phyloP scores from a whole-genome alignment of 2,329 filamentous ascomycete species.

The Beauveria caledonica region DNA sequence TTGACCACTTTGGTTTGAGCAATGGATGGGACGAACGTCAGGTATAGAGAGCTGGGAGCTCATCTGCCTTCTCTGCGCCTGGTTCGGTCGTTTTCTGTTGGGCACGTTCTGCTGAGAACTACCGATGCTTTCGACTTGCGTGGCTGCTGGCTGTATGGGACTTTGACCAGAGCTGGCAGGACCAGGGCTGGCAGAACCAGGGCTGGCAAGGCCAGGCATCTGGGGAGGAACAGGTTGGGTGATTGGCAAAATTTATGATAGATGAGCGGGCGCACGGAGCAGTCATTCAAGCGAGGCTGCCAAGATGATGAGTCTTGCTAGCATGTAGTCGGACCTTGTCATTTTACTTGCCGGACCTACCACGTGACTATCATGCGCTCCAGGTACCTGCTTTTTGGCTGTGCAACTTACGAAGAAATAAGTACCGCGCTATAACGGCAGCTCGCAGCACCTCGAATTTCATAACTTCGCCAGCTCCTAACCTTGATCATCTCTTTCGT shows the following conservation, averaged over 20 bases:
- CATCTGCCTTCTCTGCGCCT: constrained; percentile 56
- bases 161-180: neutral
- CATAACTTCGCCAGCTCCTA: too few relatives aligned
- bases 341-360: too few relatives aligned
- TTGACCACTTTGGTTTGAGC: constrained; percentile 12
- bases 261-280: constrained; percentile 17
- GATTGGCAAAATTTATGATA: neutral
- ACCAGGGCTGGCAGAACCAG: too few relatives aligned
- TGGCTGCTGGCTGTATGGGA: neutral
- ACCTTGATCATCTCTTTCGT: too few relatives aligned
- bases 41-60: constrained; percentile 50
- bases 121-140: neutral
- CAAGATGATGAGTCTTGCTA: too few relatives aligned
- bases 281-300: constrained; percentile 52
- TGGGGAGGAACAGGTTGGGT: neutral
- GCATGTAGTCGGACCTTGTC: too few relatives aligned
- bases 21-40: constrained; percentile 33
- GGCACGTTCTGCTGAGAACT: constrained; percentile 7
- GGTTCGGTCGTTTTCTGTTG: constrained; percentile 48
- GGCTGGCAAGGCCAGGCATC: neutral
- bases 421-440: too few relatives aligned
- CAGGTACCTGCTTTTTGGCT: too few relatives aligned
- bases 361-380: too few relatives aligned
- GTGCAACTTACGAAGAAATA: too few relatives aligned
- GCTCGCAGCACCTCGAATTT: too few relatives aligned